phyloP scores from a whole-genome alignment of 2,329 filamentous ascomycete species.

The Podosphaera fusca region DNA sequence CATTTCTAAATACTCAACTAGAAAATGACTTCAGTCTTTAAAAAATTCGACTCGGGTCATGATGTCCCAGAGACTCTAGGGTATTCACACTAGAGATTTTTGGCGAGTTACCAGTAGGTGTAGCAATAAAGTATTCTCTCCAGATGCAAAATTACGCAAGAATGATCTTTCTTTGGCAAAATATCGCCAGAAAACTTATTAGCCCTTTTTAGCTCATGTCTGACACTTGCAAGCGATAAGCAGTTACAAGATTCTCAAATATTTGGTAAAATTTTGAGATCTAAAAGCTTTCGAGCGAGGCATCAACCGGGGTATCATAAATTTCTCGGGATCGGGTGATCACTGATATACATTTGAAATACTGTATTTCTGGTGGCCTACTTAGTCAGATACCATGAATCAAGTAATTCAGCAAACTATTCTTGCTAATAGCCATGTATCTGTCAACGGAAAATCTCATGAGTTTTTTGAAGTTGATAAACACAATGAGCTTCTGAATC shows the following conservation, averaged over 20 bases:
- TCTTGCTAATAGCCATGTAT: neutral
- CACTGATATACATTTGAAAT: neutral
- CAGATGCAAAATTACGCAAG: neutral
- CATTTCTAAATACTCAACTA: neutral
- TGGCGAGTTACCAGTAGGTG: neutral
- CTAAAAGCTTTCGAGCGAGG: neutral
- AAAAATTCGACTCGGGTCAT: neutral
- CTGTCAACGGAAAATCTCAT: neutral
- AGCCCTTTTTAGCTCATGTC: neutral
- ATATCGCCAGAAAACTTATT: neutral
- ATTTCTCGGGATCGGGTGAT: neutral
- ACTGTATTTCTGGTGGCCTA: neutral
- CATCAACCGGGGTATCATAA: neutral
- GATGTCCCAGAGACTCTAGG: neutral
- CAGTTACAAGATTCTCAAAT: too few species aligned
- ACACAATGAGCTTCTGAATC: neutral
- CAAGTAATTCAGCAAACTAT: neutral
- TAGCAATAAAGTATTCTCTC: neutral
- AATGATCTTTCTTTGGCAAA: neutral
- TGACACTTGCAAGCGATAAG: neutral
- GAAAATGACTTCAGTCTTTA: neutral
- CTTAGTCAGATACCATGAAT: neutral
- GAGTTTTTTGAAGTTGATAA: neutral
- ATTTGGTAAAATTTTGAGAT: neutral
- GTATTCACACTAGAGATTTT: neutral